Evolutionary conservation across 139 green algal species (phyloP), one percentile per base, ranked within the genome.

Genomic region (Ettlia oleoabundans): DNA sequence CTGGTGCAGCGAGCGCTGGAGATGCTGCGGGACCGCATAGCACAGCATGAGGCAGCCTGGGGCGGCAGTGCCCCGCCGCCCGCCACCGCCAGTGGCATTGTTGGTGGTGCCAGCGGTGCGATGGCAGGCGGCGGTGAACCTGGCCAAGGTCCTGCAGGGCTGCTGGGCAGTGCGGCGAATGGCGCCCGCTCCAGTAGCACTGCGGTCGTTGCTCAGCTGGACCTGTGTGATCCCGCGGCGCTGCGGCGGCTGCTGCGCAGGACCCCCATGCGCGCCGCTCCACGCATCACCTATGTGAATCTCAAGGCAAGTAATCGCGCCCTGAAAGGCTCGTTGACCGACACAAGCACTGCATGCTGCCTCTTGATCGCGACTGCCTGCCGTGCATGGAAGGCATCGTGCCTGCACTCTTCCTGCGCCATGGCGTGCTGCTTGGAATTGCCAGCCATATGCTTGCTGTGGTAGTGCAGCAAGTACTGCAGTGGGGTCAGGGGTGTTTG

Each of bases 1-100:
- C 30, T 84, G 22, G 69, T 84, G 52, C 62, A 78, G 53, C 64
- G 37, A 2, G 78, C 69, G n/a, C 68, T 84, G 64, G 51, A 80
- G 35, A 51, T 47, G 37, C 52, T 80, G 52, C 73, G 73, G 35
- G 53, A 52, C 5, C 37, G 53, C 24, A 68, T 80, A 4, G 73
- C 73, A 7, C 73, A 67, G 35, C 51, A 80, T 35, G 32, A 68
- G 24, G 41, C 73, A 0, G 73, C 52, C 26, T 69, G 73, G 73
- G 52, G 24, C 2, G 53, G n/a, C n/a, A n/a, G n/a, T n/a, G n/a
- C n/a, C n/a, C n/a, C n/a, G n/a, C n/a, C n/a, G 68, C 28, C 28
- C 53, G 38, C 15, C 55, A 30, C 18, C 40, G 71, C 9, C 37
- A 78, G 38, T 28, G 40, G 38, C n/a, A 3, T 7, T 2, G 41